phyloP scores from a whole-genome alignment of 345 rosid species.

The Moricandia moricandioides region DNA sequence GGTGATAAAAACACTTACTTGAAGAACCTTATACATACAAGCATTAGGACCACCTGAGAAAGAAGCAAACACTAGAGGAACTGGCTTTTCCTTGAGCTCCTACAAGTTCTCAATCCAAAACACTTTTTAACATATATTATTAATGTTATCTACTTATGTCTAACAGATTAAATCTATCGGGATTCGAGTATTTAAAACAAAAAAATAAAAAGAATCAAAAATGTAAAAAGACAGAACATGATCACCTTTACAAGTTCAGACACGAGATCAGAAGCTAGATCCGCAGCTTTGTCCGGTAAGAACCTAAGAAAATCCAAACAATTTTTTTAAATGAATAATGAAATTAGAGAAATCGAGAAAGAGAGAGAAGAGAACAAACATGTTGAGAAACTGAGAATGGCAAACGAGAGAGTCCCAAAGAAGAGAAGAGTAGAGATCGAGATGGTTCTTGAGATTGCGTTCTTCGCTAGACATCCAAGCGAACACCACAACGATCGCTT shows the following conservation, averaged over 20 bases:
- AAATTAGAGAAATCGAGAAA: background rate
- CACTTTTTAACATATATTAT: too few relatives aligned
- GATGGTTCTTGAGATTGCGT: constrained; percentile 60
- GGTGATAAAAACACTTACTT: constrained; percentile 46
- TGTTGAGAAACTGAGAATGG: constrained; percentile 80
- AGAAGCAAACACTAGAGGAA: constrained; percentile 78
- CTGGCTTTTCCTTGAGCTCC: constrained; percentile 74
- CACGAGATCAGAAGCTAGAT: constrained; percentile 59
- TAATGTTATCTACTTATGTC: background rate
- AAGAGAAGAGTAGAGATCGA: constrained; percentile 64
- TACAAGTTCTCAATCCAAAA: constrained; percentile 10
- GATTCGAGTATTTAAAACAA: background rate
- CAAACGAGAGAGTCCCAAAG: constrained; percentile 78
- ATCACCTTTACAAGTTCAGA: constrained; percentile 66
- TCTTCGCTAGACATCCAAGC: constrained; percentile 92
- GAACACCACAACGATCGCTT: constrained; percentile 67
- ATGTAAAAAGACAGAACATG: background rate
- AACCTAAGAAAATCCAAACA: constrained; percentile 47
- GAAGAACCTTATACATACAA: constrained; percentile 89
- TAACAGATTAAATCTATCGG: background rate
- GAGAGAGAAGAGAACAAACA: constrained; percentile 40
- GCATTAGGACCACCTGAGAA: constrained; percentile 94
- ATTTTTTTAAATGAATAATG: background rate
- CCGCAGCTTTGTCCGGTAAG: constrained; percentile 74
- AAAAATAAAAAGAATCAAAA: background rate